Evolutionary conservation across 306 rosid genomes (phyloP).

Genomic region (Sindora glabra): DNA sequence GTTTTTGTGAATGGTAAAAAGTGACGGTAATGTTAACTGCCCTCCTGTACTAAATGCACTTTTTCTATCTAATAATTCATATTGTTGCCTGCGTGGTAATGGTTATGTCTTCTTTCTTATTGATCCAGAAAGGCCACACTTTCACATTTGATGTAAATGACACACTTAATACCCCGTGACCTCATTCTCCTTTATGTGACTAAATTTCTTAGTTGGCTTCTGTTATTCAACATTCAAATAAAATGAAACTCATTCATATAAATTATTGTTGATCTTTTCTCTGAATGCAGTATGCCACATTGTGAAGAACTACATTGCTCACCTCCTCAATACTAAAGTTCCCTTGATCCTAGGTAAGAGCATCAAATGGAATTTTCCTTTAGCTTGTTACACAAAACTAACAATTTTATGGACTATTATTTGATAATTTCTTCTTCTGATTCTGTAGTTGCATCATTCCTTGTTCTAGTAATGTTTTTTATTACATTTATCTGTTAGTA

Average conservation of each 20-base stretch:
- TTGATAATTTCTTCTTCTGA: background rate
- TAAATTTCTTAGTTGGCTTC: background rate
- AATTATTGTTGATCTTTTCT: conserved; percentile 5
- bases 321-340: conserved; percentile 62
- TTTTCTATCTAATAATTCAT: background rate
- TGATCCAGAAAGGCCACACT: background rate
- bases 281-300: conserved; percentile 70
- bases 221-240: background rate
- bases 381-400: background rate
- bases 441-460: background rate
- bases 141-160: background rate
- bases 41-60: conserved; percentile 2
- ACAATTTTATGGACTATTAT: background rate
- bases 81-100: background rate
- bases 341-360: conserved; percentile 84
- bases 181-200: background rate
- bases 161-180: background rate
- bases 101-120: background rate
- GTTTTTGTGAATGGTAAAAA: conserved; percentile 26
- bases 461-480: background rate
- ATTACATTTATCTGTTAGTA: background rate
- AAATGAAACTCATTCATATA: background rate
- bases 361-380: background rate
- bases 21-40: background rate
- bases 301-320: conserved; percentile 81